Evolutionary conservation across 2,329 filamentous ascomycete genomes (phyloP), one percentile per base, ranked within the genome.

Genomic region (Exophiala bonariae): DNA sequence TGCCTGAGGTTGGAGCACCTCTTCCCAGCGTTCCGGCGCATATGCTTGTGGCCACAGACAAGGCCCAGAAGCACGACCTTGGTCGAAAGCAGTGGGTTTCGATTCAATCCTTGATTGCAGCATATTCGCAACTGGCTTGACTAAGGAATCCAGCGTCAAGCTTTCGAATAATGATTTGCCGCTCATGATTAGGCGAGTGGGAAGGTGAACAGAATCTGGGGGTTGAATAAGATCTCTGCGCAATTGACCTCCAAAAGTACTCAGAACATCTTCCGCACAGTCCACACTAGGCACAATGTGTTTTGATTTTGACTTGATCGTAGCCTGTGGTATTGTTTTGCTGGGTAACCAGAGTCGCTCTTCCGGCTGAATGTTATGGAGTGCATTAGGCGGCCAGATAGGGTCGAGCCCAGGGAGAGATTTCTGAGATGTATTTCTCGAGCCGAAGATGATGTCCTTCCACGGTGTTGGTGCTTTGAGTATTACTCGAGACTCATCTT

Each of bases 1-100:
- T 35, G 74, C 78, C 2, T 86, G 85, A 13, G 73, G 65, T 60
- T 96, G 91, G 9, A 99, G 73, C 1, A 97, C 83, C 48, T 92
- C 82, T 3, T 73, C 72, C 2, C 89, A 83, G 28, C 69, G 73
- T 19, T 66, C 69, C 0, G 93, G 93, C 0, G 87, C 81, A 67
- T 97, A 96, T 61, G 97, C 96, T 32, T 92, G 85, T 2, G 76
- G 66, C 93, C 93, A 99, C 7, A 81, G 69, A 20, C 78, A 69
- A 2, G 73, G 75, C 28, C 52, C 53, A 61, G 97, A 92, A 58
- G 87, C 95, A 40, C 77, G 78, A 7, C 84, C 87, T 52, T 72
- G 79, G 63, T 99, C 93, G 60, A 91, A 96, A 1, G 91, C 83
- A 3, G 87, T 91, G 10, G 91, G 73, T 0, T 75, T 75, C 1